Evolutionary conservation across 139 green algal species (phyloP).

Genomic region (Micractinium sp.): DNA sequence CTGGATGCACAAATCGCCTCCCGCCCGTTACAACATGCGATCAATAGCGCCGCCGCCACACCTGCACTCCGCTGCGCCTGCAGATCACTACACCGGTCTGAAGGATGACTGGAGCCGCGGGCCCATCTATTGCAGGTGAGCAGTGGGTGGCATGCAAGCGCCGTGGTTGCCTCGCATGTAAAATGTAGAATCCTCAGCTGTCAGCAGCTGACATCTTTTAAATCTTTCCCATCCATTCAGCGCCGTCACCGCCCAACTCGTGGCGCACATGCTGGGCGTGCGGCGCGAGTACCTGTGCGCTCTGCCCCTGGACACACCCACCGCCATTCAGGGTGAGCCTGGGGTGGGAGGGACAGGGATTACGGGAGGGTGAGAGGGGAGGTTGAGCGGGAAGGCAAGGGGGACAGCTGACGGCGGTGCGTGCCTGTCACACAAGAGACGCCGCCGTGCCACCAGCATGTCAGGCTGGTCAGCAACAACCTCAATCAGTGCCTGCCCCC

Average conservation of each 20-base stretch:
- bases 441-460: neutral
- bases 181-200: no score
- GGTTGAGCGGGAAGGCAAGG: neutral
- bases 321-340: constrained; percentile 58
- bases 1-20: neutral
- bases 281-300: constrained; percentile 38
- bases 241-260: neutral
- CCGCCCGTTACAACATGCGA: neutral
- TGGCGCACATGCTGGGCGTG: constrained; percentile 63
- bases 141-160: no score
- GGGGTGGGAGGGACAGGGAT: neutral
- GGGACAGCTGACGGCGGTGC: neutral
- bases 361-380: neutral
- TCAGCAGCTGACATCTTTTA: no score
- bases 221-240: no score
- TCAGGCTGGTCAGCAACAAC: neutral
- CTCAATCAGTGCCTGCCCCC: neutral
- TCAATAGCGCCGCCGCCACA: neutral
- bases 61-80: neutral
- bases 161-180: no score
- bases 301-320: constrained; percentile 56
- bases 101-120: constrained; percentile 71
- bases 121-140: constrained; percentile 79
- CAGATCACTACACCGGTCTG: constrained; percentile 88
- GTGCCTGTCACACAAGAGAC: no score